These are phyloP conservation scores for Lactarius indigo DNA, from an alignment of 768 basidiomycete species.

Conservation along the genomic window DNA sequence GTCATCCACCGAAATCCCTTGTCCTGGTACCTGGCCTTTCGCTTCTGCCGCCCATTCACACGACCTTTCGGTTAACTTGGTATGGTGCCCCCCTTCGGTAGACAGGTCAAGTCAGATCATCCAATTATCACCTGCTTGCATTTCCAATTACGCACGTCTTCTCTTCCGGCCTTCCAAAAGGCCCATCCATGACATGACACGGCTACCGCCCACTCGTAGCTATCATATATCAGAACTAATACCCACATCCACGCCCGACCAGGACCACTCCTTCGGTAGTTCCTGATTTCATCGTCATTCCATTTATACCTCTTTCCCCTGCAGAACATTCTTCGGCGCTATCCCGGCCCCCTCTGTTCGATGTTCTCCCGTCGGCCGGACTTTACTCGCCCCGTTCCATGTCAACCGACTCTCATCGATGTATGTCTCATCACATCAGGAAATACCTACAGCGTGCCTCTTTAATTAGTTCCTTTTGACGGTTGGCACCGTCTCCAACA, in stretches of 20 bases:
- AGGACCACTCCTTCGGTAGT: neutral
- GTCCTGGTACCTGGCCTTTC: conserved; percentile 1
- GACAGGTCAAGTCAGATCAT: neutral
- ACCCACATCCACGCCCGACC: conserved; percentile 19
- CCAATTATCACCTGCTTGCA: conserved; percentile 11
- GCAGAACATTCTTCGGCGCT: conserved; percentile 20
- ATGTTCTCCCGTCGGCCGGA: conserved; percentile 20
- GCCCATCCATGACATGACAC: neutral
- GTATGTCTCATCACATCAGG: neutral
- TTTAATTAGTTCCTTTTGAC: neutral
- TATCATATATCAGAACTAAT: neutral
- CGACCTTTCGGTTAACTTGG: conserved; percentile 21
- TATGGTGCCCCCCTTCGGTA: neutral
- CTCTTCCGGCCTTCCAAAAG: conserved; percentile 5
- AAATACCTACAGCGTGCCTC: neutral
- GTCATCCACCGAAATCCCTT: neutral
- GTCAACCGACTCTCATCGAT: neutral
- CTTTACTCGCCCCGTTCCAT: conserved; percentile 18
- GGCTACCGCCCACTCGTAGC: conserved; percentile 1
- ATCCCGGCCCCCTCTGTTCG: conserved; percentile 10
- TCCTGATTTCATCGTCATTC: conserved; percentile 14
- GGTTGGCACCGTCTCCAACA: neutral
- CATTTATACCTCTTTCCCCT: conserved; percentile 6
- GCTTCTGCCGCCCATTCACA: conserved; percentile 22
- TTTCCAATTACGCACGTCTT: neutral